Base-by-base conservation (phyloP, 345 rosid species). In the Noccaea caerulescens region DNA sequence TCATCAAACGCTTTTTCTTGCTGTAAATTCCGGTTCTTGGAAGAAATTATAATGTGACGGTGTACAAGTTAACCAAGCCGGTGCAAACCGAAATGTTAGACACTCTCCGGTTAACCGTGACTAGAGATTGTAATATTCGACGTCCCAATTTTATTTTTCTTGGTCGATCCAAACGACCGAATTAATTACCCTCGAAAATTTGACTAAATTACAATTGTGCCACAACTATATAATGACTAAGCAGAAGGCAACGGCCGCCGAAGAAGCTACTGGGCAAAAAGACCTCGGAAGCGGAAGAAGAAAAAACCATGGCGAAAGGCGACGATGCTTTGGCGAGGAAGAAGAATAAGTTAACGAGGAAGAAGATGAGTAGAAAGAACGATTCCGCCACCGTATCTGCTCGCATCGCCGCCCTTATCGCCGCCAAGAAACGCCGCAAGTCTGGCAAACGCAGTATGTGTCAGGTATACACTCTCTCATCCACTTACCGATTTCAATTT, bases 371-470 rank as follows among this genome's bases (percentile, higher is more conserved):
- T 13, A 56, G 76, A 14, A 72, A 80, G 14, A 73, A 52, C 10
- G 84, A 80, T 44, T 80, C 95, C 14, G 67, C 91, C 0, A 77
- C 68, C 1, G 93, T 93, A 3, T 83, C 92, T 27, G 71, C 93
- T 68, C 96, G 88, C 46, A 76, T 88, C 71, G 93, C 98, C 66
- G 62, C 96, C 77, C 76, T 93, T 39, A 88, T 93, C 65, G 93
- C 95, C 60, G 68, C 98, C 76, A 89, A 93, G 81, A 91, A 94
- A 51, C 92, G 95, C 57, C 97, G 99, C 66, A 77, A 73, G 63
- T 39, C 93, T 36, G 96, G 96, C 8, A 85, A 80, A 72, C 95
- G 97, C 72, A 83, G 93, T 59, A 68, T 72, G 65, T 89, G 95
- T 67, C 89, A 87, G 95, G 98, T 89, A 68, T 1, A 27, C 12